Base-by-base conservation (phyloP, 345 rosid genomes). In the Raphanus raphanistrum region DNA sequence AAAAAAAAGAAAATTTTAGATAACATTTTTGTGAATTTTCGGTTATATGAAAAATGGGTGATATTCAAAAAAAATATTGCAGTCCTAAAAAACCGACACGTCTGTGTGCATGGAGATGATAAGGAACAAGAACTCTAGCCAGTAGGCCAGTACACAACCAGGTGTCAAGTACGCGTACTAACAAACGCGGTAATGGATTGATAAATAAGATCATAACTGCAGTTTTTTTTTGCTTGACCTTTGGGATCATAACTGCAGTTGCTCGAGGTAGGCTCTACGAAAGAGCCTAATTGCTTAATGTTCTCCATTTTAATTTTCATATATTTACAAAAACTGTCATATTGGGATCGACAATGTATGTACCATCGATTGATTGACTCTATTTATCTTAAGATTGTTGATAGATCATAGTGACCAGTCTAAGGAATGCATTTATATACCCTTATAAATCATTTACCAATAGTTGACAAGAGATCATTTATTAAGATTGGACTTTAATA, bases 351-450 rank as follows among this genome's bases (percentile, higher is more conserved):
- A 68, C 59, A 50, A 59, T 11, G 62, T 26, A 60, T 32, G 63
- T 26, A 63, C 13, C 26, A 43, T 60, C 33, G 63, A 50, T 50
- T 35, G 63, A 59, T 78, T 66, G 63, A 13, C 10, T 10, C 31
- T 59, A 72, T 59, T 72, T 31, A 59, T 50, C 35, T 72, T 66
- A 59, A 72, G 76, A 66, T 66, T 78, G 73, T 58, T 78, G 68
- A 72, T 60, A 60, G 32, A 78, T 60, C 59, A 68, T 17, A 61
- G 68, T 28, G 71, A 77, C 80, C 57, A 72, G 28, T 45, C 73
- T 59, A 79, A 28, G 10, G 8, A 36, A 72, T 61, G 52, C 74
- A 73, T 73, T 73, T 21, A 73, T 36, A 36, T 78, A 29, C 62
- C 60, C 50, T 68, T 73, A 68, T 2, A 73, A 36, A 73, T 52